phyloP scores from a whole-genome alignment of 2,329 filamentous ascomycete genomes.

The Magnaporthiopsis poae region DNA sequence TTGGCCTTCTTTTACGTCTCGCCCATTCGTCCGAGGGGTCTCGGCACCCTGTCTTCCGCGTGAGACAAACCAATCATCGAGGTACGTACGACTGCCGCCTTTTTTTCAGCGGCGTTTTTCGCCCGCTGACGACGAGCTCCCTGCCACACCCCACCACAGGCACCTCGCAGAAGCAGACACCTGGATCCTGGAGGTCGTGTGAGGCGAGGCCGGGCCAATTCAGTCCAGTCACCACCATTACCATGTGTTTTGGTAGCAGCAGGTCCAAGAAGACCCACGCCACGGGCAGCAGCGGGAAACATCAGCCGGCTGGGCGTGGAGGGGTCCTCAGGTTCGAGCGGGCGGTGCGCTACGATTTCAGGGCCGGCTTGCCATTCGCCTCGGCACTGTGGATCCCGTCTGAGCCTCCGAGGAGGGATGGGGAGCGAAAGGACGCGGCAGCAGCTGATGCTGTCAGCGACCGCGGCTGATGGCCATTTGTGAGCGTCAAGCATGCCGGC shows the following conservation, averaged over 20 bases:
- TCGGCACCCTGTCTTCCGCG: background rate
- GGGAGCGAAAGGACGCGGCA: background rate
- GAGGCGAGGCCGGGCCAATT: no score
- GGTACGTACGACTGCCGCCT: background rate
- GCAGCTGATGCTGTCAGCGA: background rate
- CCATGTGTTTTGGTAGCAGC: background rate
- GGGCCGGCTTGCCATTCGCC: background rate
- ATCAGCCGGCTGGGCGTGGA: background rate
- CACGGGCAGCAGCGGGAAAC: background rate
- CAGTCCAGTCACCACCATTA: no score
- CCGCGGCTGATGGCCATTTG: background rate
- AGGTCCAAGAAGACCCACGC: background rate
- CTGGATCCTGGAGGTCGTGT: no score
- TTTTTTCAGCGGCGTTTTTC: background rate
- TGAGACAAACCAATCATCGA: background rate
- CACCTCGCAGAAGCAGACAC: background rate
- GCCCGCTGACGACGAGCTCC: background rate
- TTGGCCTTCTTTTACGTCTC: background rate
- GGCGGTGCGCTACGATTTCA: slow-evolving; percentile 1
- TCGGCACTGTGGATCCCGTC: background rate
- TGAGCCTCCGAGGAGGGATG: background rate
- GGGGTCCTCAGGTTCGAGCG: slow-evolving; percentile 4
- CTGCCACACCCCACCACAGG: background rate
- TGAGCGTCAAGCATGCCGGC: no score
- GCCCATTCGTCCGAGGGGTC: background rate